Conservation (phyloP, 2,329 filamentous ascomycete genomes). For the Chaetomium sp. region DNA sequence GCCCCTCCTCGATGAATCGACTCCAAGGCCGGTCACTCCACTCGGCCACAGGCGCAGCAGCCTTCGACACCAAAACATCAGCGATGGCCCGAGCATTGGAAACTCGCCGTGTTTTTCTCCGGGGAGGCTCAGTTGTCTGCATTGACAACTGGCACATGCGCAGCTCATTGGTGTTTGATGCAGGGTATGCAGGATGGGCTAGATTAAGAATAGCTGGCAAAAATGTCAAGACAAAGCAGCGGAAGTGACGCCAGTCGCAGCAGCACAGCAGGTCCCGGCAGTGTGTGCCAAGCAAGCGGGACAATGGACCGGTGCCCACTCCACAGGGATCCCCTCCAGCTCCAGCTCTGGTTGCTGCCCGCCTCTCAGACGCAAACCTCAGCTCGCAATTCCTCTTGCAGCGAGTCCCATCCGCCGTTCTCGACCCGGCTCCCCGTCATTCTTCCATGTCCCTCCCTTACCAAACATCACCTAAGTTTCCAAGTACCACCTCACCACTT, state of each 20-base stretch:
- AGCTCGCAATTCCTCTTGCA: conserved; percentile 5
- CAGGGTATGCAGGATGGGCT: background rate
- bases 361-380: conserved; percentile 9
- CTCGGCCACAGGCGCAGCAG: too few relatives aligned
- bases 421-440: background rate
- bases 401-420: conserved; percentile 7
- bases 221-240: conserved; percentile 2
- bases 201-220: background rate
- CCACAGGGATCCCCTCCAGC: conserved; percentile 15
- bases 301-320: conserved; percentile 11
- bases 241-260: conserved; percentile 1
- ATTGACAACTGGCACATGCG: conserved; percentile 5
- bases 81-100: background rate
- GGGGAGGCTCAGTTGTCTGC: background rate
- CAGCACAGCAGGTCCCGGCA: conserved; percentile 1
- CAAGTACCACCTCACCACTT: background rate
- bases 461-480: background rate
- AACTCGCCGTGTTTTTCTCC: background rate
- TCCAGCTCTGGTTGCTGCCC: background rate
- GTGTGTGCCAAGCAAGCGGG: conserved; percentile 12
- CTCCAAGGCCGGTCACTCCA: background rate
- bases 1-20: background rate
- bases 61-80: background rate
- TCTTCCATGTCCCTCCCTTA: conserved; percentile 4
- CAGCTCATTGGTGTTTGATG: background rate